Evolutionary conservation across 345 rosid genomes (phyloP).

Genomic region (Euphorbia pulcherrima): DNA sequence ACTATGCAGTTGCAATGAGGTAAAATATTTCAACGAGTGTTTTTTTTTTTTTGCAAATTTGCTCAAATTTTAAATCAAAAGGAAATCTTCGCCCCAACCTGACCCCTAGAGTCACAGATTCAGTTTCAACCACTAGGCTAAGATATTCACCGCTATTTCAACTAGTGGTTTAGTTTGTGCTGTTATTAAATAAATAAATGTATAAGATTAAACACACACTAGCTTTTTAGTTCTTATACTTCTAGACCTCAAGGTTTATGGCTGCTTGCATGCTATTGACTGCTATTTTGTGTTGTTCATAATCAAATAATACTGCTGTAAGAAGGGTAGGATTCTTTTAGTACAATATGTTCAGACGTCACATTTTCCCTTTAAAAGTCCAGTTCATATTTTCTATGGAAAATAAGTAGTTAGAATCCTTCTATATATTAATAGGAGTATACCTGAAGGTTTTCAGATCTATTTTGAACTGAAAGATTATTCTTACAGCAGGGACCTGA

Average conservation of each 20-base stretch:
- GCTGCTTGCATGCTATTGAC: background rate
- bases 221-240: background rate
- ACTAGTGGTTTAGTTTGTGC: background rate
- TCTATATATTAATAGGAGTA: background rate
- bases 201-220: no score
- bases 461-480: no score
- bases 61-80: no score
- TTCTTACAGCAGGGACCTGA: background rate
- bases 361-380: background rate
- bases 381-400: background rate
- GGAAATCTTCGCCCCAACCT: no score
- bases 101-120: no score
- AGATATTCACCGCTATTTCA: no score
- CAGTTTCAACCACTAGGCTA: no score
- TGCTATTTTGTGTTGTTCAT: background rate
- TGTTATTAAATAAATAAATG: background rate
- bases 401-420: background rate
- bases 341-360: background rate
- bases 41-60: no score
- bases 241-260: background rate
- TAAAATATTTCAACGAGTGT: background rate
- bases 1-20: background rate
- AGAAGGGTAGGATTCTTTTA: background rate
- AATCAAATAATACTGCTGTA: background rate
- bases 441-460: no score